Conservation (phyloP, 1,284 basidiomycete species). For the Cryptococcus sp. region DNA sequence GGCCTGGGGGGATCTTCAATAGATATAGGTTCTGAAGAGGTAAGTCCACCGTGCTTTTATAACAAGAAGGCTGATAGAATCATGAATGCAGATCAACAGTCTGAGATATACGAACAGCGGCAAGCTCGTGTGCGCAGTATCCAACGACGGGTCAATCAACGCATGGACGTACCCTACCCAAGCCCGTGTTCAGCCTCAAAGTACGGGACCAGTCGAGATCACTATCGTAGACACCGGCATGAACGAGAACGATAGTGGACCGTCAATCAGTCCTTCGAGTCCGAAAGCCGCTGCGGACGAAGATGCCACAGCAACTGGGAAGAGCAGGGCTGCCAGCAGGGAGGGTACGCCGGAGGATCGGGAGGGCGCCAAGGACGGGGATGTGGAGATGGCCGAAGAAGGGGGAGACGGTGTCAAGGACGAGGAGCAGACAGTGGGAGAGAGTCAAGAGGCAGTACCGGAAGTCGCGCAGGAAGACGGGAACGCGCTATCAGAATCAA, state of each 20-base stretch:
- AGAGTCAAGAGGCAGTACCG: neutral
- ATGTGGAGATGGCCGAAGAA: conserved; percentile 11
- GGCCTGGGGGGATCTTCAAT: conserved; percentile 31
- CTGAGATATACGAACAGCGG: conserved; percentile 41
- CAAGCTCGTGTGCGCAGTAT: conserved; percentile 39
- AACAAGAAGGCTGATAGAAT: too few relatives aligned
- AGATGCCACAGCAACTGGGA: conserved; percentile 7
- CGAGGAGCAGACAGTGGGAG: neutral
- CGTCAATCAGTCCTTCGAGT: conserved; percentile 12
- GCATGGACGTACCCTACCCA: conserved; percentile 44
- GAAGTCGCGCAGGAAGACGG: conserved; percentile 1
- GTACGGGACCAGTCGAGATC: neutral
- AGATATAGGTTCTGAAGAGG: conserved; percentile 43
- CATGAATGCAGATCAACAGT: conserved; percentile 41
- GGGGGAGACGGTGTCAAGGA: conserved; percentile 2
- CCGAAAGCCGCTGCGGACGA: conserved; percentile 13
- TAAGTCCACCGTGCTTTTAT: conserved; percentile 7
- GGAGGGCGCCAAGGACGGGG: conserved; percentile 6
- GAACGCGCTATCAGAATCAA: conserved; percentile 4
- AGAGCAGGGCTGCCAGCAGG: conserved; percentile 19
- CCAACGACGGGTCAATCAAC: conserved; percentile 44
- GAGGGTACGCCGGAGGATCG: conserved; percentile 18
- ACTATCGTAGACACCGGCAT: neutral
- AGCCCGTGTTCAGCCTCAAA: conserved; percentile 1
- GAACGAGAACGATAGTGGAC: conserved; percentile 7